Conservation (phyloP, 768 basidiomycete genomes). For the Boletus fagicola region DNA sequence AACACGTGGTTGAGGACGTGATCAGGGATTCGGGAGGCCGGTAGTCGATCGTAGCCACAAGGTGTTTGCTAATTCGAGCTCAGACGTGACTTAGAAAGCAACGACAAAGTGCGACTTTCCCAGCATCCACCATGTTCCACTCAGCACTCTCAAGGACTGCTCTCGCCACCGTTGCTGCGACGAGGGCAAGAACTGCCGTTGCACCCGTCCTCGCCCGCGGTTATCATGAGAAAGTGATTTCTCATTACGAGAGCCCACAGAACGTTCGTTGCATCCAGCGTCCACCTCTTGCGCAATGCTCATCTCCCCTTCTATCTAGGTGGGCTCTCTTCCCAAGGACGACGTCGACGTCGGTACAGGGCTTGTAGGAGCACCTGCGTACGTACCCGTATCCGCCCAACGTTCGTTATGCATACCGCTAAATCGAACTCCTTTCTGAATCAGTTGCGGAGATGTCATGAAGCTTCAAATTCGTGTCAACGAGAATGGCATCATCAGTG, state of each 20-base stretch:
- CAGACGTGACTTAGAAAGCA: constrained; percentile 17
- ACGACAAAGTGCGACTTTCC: constrained; percentile 19
- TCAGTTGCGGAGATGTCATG: constrained; percentile 97
- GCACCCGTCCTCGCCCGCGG: constrained; percentile 60
- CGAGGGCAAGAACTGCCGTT: constrained; percentile 38
- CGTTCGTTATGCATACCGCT: constrained; percentile 12
- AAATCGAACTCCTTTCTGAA: constrained; percentile 12
- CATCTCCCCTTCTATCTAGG: constrained; percentile 53
- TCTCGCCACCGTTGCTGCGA: constrained; percentile 44
- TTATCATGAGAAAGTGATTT: constrained; percentile 96
- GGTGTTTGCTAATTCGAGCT: constrained; percentile 19
- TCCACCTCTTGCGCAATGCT: constrained; percentile 48
- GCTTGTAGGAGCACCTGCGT: constrained; percentile 97
- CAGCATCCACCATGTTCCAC: constrained; percentile 63
- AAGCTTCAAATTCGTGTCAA: constrained; percentile 98
- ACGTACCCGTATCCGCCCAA: constrained; percentile 35
- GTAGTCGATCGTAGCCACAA: neutral
- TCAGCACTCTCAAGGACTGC: constrained; percentile 54
- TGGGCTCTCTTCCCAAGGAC: constrained; percentile 91
- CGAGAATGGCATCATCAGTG: constrained; percentile 91
- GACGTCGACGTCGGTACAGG: constrained; percentile 95
- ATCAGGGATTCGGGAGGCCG: neutral
- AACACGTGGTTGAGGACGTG: constrained; percentile 69
- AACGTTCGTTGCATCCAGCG: constrained; percentile 64
- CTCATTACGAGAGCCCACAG: constrained; percentile 95